Conservation (phyloP, 2,329 filamentous ascomycete species). For the Colletotrichum destructivum region DNA sequence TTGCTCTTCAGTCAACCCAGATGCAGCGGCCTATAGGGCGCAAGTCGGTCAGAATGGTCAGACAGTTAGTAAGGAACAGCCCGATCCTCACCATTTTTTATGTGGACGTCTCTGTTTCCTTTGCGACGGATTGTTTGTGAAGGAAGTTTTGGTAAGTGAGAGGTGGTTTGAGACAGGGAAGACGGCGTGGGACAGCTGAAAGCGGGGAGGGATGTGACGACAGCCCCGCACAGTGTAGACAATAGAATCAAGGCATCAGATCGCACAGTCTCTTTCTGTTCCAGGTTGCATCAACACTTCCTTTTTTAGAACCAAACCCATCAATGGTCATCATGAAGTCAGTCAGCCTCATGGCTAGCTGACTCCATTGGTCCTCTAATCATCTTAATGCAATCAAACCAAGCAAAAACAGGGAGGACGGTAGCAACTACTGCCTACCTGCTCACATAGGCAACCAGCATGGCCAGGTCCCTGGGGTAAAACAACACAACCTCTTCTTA, state of each 20-base stretch:
- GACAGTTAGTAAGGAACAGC: not conserved
- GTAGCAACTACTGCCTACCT: no score
- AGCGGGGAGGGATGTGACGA: slow-evolving; percentile 42
- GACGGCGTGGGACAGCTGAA: slow-evolving; percentile 41
- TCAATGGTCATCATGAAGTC: slow-evolving; percentile 14
- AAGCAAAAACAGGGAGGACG: no score
- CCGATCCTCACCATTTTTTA: slow-evolving; percentile 33
- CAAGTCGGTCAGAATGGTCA: not conserved
- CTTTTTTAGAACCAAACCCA: slow-evolving; percentile 16
- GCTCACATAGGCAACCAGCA: no score
- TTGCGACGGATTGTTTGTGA: slow-evolving; percentile 32
- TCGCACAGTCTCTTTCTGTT: slow-evolving; percentile 29
- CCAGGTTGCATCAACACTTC: slow-evolving; percentile 28
- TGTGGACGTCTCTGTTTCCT: not conserved
- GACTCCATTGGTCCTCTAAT: no score
- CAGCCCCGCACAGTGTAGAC: slow-evolving; percentile 30
- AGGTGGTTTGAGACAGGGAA: slow-evolving; percentile 42
- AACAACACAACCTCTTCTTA: no score
- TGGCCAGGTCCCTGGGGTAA: no score
- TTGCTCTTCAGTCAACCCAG: slow-evolving; percentile 91
- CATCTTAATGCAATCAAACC: no score
- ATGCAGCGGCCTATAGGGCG: slow-evolving; percentile 21
- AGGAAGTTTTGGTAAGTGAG: slow-evolving; percentile 38
- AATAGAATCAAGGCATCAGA: not conserved
- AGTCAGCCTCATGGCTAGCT: slow-evolving; percentile 20